Evolutionary conservation across 352 stramenopile genomes (phyloP).

Genomic region (Lagenidium giganteum): DNA sequence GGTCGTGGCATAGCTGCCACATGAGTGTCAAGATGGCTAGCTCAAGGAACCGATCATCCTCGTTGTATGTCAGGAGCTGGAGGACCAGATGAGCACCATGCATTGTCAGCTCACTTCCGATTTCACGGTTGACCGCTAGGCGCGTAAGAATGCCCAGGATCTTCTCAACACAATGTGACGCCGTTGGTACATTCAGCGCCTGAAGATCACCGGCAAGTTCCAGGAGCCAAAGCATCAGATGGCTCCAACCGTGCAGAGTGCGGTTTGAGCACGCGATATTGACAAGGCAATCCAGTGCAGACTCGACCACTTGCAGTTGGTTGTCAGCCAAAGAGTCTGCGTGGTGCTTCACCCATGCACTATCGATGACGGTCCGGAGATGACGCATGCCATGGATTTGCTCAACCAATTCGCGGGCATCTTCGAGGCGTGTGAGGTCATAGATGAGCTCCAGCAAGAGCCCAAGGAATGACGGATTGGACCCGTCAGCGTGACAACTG

Average conservation of each 20-base stretch:
- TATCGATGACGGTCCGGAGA: constrained; percentile 22
- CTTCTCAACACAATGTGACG: constrained; percentile 31
- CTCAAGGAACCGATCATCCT: constrained; percentile 20
- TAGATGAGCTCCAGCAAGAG: constrained; percentile 29
- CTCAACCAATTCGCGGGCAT: constrained; percentile 21
- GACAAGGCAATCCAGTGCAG: constrained; percentile 35
- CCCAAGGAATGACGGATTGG: constrained; percentile 10
- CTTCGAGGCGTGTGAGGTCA: constrained; percentile 23
- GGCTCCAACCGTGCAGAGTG: constrained; percentile 19
- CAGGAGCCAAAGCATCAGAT: constrained; percentile 27
- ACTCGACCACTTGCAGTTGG: constrained; percentile 25
- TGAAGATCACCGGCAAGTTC: constrained; percentile 23
- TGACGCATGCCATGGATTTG: constrained; percentile 21
- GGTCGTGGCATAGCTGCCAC: constrained; percentile 26
- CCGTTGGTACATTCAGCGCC: constrained; percentile 3
- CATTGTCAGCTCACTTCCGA: constrained; percentile 15
- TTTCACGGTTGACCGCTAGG: constrained; percentile 20
- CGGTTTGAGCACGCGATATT: constrained; percentile 37
- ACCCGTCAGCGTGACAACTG: no score
- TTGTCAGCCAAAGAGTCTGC: no score
- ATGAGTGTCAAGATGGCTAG: constrained; percentile 23
- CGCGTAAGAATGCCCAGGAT: constrained; percentile 33
- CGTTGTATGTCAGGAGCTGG: constrained; percentile 18
- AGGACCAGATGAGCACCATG: constrained; percentile 24
- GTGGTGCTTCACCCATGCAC: constrained; percentile 15